phyloP scores from a whole-genome alignment of 257 asterid species.

The Leptodermis oblonga region DNA sequence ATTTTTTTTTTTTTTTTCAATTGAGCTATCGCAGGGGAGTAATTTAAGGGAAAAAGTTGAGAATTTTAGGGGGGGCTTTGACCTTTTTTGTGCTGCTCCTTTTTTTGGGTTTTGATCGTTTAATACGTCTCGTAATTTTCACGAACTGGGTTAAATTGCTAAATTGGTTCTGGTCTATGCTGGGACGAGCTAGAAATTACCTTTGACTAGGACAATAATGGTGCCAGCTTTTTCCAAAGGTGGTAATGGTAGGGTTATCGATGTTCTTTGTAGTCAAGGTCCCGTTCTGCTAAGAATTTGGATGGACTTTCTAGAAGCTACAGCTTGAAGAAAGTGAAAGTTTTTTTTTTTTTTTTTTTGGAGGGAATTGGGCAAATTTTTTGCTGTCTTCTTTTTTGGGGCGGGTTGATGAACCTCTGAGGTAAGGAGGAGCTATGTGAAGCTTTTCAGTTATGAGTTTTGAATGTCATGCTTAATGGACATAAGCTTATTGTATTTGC shows the following conservation, averaged over 20 bases:
- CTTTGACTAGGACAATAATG: not conserved
- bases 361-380: not conserved
- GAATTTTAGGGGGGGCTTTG: not conserved
- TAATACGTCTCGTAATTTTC: not conserved
- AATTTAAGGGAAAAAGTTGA: not conserved
- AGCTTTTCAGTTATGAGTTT: not conserved
- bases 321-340: not conserved
- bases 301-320: not conserved
- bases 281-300: not conserved
- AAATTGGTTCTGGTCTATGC: constrained; percentile 4
- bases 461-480: constrained; percentile 1
- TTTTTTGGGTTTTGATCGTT: constrained; percentile 2
- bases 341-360: not conserved
- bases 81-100: not conserved
- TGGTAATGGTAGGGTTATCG: not conserved
- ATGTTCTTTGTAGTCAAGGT: not conserved
- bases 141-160: not conserved
- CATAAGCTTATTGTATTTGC: not conserved
- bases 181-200: not conserved
- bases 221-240: not conserved
- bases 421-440: constrained; percentile 4
- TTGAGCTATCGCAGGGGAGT: not conserved
- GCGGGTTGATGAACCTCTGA: not conserved
- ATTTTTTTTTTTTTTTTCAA: not conserved
- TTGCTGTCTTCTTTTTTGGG: not conserved